phyloP scores from a whole-genome alignment of 768 basidiomycete species.

The Psilocybe tampanensis region DNA sequence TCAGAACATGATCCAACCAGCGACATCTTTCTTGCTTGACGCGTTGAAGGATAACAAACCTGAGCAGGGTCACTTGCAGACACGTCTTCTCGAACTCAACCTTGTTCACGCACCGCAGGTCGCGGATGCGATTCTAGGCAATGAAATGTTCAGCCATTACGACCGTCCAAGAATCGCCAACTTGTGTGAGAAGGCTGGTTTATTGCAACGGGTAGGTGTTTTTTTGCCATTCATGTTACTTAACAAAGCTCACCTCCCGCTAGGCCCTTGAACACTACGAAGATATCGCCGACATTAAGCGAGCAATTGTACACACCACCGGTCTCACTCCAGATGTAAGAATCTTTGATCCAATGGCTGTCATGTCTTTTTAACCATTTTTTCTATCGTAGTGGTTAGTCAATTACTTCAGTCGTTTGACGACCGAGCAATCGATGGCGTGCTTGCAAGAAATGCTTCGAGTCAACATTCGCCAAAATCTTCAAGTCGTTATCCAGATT shows the following conservation, averaged over 20 bases:
- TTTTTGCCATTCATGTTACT: neutral
- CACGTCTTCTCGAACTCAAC: conserved; percentile 97
- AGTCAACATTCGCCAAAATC: conserved; percentile 96
- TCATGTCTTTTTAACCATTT: conserved; percentile 5
- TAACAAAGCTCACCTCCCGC: conserved; percentile 14
- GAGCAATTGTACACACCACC: conserved; percentile 91
- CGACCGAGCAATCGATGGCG: conserved; percentile 95
- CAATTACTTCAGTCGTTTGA: conserved; percentile 94
- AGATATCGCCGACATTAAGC: conserved; percentile 98
- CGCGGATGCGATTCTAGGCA: conserved; percentile 97
- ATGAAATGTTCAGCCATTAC: conserved; percentile 98
- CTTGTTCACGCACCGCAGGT: conserved; percentile 97
- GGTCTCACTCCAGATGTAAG: conserved; percentile 82
- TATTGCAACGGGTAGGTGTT: conserved; percentile 80
- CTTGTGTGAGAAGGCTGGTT: conserved; percentile 96
- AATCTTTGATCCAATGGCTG: conserved; percentile 9
- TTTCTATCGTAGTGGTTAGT: conserved; percentile 78
- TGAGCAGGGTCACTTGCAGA: conserved; percentile 95
- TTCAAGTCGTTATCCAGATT: conserved; percentile 95
- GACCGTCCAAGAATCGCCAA: conserved; percentile 97
- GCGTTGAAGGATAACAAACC: conserved; percentile 98
- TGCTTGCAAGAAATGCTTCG: conserved; percentile 97
- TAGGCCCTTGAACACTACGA: conserved; percentile 98
- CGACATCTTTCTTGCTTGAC: conserved; percentile 96
- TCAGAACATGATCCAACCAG: conserved; percentile 99